phyloP scores from a whole-genome alignment of 495 filamentous ascomycete genomes.

The Neurospora sp. region DNA sequence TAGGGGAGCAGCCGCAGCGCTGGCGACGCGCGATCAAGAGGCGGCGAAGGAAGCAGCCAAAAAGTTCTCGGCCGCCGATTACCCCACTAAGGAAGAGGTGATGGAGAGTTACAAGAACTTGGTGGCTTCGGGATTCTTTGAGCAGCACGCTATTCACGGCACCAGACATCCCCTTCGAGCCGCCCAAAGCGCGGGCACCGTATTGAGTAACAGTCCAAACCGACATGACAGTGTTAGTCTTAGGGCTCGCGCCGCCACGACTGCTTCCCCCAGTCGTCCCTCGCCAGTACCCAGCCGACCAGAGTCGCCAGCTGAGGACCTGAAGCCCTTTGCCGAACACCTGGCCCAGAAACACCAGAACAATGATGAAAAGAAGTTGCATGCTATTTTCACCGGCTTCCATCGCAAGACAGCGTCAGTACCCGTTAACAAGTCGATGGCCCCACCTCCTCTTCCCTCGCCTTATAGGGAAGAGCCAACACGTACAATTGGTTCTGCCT shows the following conservation, averaged over 20 bases:
- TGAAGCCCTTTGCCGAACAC: neutral
- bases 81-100: slow-evolving; percentile 36
- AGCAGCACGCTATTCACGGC: slow-evolving; percentile 36
- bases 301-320: neutral
- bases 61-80: slow-evolving; percentile 9
- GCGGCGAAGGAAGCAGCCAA: neutral
- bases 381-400: neutral
- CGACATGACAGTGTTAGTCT: neutral
- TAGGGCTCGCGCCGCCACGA: neutral
- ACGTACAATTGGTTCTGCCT: neutral
- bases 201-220: slow-evolving; percentile 3
- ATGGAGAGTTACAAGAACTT: slow-evolving; percentile 35
- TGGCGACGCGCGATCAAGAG: neutral
- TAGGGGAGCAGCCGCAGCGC: neutral
- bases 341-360: slow-evolving; percentile 3
- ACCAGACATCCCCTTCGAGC: slow-evolving; percentile 28
- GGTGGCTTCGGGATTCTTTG: slow-evolving; percentile 37
- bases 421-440: neutral
- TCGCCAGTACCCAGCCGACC: neutral
- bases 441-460: neutral
- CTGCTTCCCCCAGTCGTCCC: slow-evolving; percentile 3
- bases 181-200: slow-evolving; percentile 6
- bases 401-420: neutral
- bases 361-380: neutral
- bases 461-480: neutral